Evolutionary conservation across 140 eudicot species (phyloP), one percentile per base, ranked within the genome.

Genomic region (Flaveria floridana): DNA sequence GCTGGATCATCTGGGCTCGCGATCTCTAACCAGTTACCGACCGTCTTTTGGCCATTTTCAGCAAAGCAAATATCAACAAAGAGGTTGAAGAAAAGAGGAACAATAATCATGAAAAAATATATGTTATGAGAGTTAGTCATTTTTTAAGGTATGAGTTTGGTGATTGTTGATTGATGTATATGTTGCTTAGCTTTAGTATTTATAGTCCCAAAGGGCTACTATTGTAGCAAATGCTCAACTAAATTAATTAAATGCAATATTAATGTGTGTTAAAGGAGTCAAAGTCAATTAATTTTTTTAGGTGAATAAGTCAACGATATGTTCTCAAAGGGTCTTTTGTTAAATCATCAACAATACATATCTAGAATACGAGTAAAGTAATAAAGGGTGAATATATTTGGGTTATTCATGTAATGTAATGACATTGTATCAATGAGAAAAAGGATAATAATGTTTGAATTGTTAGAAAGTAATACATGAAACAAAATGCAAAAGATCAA

Each of bases 1-100:
- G 7, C 12, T 16, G 78, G 84, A 64, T 81, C 81, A 7, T 81
- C 73, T 51, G 78, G 63, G 23, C 73, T 63, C 6, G 61, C 64
- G 41, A 81, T 81, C 48, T 76, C 78, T 39, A 68, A 21, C 84
- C 84, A 81, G 11, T 56, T 79, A 23, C 83, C 79, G 0, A 79
- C 79, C 6, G 83, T 79, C 56, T 66, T 56, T 73, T 73, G 79
- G 55, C 75, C 75, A 28, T 0, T 15, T 19, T 79, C 79, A 15
- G 79, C 75, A 5, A 73, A 42, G 56, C 75, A 66, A 18, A 55
- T 19, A 56, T 65, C 21, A 25, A 66, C 3, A 4, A 65, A 15
- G 4, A 61, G 7, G 65, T 18, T 72, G 2, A 79, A 57, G 3
- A 65, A 28, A 16, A 79, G 79, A 56, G 75, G 28, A 44, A 79